A percentile compares a stretch with the other conserved stretches of the same genome.
Conservation (phyloP, 1,284 basidiomycete species). For the Puccinia sorghi region DNA sequence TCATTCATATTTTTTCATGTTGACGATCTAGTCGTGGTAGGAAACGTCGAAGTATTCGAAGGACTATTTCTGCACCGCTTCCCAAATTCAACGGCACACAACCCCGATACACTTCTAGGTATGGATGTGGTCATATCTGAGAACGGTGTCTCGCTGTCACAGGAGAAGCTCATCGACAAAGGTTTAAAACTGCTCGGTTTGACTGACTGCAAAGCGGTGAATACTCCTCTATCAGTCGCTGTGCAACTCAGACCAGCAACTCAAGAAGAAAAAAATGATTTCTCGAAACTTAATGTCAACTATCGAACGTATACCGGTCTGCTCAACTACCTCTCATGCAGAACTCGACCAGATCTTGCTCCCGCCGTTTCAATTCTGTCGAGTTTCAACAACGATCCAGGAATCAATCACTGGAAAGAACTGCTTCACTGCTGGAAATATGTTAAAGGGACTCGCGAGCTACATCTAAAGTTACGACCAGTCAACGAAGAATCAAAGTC, state of each 20-base stretch:
- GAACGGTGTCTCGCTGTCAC: not conserved
- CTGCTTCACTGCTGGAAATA: not conserved
- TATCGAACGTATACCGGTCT: no score
- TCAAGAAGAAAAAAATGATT: not conserved
- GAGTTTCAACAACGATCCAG: not conserved
- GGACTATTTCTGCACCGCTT: not conserved
- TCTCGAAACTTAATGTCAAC: no score
- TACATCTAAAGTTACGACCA: not conserved
- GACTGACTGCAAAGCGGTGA: not conserved
- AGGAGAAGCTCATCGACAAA: conserved; percentile 1
- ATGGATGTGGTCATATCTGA: no score
- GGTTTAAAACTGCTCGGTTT: not conserved
- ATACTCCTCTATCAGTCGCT: not conserved
- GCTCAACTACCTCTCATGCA: conserved; percentile 6
- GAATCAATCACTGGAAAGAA: conserved; percentile 1
- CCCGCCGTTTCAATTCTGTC: no score
- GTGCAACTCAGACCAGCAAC: not conserved
- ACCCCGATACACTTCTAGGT: no score
- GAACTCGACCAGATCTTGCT: conserved; percentile 1
- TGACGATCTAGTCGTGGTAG: not conserved
- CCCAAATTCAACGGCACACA: no score
- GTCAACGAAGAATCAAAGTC: not conserved
- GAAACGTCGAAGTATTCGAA: not conserved
- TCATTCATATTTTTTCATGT: not conserved
- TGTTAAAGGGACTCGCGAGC: not conserved